Base-by-base conservation (phyloP, 257 asterid species). In the Eustoma russellianum region DNA sequence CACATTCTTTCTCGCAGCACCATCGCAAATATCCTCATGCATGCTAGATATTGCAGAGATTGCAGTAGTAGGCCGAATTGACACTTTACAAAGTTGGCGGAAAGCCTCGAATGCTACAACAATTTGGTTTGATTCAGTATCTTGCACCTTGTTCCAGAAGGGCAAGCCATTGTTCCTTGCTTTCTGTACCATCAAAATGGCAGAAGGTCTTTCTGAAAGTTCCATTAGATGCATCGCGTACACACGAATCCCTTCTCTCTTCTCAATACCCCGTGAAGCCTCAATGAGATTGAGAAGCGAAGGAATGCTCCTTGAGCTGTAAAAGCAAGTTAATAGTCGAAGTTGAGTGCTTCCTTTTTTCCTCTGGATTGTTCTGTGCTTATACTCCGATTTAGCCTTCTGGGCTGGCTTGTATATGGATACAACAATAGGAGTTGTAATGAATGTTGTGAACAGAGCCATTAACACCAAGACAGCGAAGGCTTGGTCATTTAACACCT, bases 211-310 rank as follows among this genome's bases (percentile, higher is more conserved):
- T 55, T 79, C 93, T 0, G 93, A 72, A 12, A 77, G 77, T 53
- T 79, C 88, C 71, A 67, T 75, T 0, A 83, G 76, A 61, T 79
- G 93, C 88, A 83, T 74, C 0, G 88, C 92, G 41, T 69, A 82
- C 30, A 82, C 71, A 7, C 79, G 70, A 0, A 83, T 83, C 7
- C 91, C 75, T 47, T 61, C 80, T 3, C 64, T 46, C 62, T 66
- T 77, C 6, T 57, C 75, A 0, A 67, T 70, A 2, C 87, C 92
- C 0, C 87, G 77, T 0, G 92, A 82, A 9, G 65, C 45, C 70
- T 82, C 87, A 48, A 79, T 70, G 59, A 82, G 82, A 48, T 82
- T 82, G 41, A 79, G 74, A 49, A 82, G 28, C 0, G 82, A 61
- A 1, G 87, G 84, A 10, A 77, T 62, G 60, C 41, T 74, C 49